phyloP scores from a whole-genome alignment of 1,139 yeast genomes.

The Kodamaea alishanica region DNA sequence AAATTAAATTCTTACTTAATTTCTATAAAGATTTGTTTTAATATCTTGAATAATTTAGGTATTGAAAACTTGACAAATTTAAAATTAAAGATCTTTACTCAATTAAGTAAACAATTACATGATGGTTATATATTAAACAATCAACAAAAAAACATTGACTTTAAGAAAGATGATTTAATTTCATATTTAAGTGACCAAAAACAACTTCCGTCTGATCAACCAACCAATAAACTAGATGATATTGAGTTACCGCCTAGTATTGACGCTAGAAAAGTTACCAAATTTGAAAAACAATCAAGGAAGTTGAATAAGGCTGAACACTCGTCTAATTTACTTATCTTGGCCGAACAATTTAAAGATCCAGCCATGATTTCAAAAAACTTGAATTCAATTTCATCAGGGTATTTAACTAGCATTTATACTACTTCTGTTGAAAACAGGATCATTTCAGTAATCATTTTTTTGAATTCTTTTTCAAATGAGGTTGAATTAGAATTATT shows the following conservation, averaged over 20 bases:
- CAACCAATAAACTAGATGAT: slow-evolving; percentile 29
- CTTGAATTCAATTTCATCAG: slow-evolving; percentile 1
- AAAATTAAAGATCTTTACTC: slow-evolving; percentile 12
- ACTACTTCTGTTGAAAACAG: slow-evolving; percentile 9
- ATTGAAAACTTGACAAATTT: slow-evolving; percentile 8
- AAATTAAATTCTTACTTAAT: slow-evolving; percentile 26
- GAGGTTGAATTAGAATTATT: slow-evolving; percentile 8
- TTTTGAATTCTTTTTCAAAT: slow-evolving; percentile 6
- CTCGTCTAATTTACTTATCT: slow-evolving; percentile 18
- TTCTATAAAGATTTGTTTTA: slow-evolving; percentile 30
- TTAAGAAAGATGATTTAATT: slow-evolving; percentile 11
- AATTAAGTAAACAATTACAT: slow-evolving; percentile 17
- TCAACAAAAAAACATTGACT: slow-evolving; percentile 8
- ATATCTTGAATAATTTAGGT: slow-evolving; percentile 18
- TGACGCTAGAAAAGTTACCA: slow-evolving; percentile 29
- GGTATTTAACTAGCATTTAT: slow-evolving; percentile 9
- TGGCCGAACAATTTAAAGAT: slow-evolving; percentile 15
- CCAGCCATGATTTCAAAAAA: slow-evolving; percentile 1
- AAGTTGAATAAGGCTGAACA: slow-evolving; percentile 9
- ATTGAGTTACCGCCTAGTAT: slow-evolving; percentile 41
- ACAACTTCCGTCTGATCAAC: not conserved
- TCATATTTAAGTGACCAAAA: slow-evolving; percentile 7
- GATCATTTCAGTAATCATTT: slow-evolving; percentile 7
- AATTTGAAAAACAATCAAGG: slow-evolving; percentile 6
- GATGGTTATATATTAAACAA: slow-evolving; percentile 16